Evolutionary conservation across 768 basidiomycete species (phyloP).

Genomic region (Pleurotus giganteus): DNA sequence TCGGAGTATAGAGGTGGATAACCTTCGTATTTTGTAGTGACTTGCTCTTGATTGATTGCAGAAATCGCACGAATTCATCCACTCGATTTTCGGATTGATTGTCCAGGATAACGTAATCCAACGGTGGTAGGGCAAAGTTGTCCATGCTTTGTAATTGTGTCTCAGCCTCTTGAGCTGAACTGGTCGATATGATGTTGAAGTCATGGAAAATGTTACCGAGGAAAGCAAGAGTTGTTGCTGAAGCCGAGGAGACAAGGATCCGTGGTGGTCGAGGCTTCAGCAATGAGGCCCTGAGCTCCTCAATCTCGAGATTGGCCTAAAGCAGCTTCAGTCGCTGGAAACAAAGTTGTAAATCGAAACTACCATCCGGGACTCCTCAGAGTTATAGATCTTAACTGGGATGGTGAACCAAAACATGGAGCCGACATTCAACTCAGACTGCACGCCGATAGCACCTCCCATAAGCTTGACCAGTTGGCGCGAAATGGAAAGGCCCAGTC

Average conservation of each 20-base stretch:
- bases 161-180: slow-evolving; percentile 46
- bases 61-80: slow-evolving; percentile 51
- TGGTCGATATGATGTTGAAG: slow-evolving; percentile 44
- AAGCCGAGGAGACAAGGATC: slow-evolving; percentile 58
- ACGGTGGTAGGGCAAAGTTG: slow-evolving; percentile 23
- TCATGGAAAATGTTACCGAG: slow-evolving; percentile 56
- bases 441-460: slow-evolving; percentile 70
- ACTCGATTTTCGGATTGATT: slow-evolving; percentile 60
- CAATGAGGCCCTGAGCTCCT: slow-evolving; percentile 45
- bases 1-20: slow-evolving; percentile 72
- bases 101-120: slow-evolving; percentile 70
- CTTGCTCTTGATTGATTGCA: slow-evolving; percentile 36
- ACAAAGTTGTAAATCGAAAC: slow-evolving; percentile 6
- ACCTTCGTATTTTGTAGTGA: slow-evolving; percentile 56
- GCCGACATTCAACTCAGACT: slow-evolving; percentile 61
- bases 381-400: slow-evolving; percentile 56
- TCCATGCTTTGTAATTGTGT: slow-evolving; percentile 33
- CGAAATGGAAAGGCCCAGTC: slow-evolving; percentile 72
- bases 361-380: slow-evolving; percentile 58
- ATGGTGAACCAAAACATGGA: slow-evolving; percentile 76
- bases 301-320: slow-evolving; percentile 47
- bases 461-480: slow-evolving; percentile 74
- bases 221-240: slow-evolving; percentile 54
- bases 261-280: slow-evolving; percentile 43
- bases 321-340: slow-evolving; percentile 3